phyloP scores from a whole-genome alignment of 2,329 filamentous ascomycete species.

The Monilinia polystroma region DNA sequence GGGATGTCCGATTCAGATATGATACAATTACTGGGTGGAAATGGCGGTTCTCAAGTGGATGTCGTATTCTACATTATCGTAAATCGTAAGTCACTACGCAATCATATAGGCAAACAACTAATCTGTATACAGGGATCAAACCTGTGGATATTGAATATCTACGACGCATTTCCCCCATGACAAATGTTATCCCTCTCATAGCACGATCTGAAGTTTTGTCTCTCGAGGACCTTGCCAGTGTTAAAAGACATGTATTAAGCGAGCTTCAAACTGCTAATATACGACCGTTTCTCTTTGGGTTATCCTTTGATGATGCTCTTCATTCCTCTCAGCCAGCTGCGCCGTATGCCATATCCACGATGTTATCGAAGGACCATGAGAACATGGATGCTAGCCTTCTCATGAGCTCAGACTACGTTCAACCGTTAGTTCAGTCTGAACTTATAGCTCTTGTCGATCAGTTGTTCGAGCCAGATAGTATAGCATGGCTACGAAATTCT shows the following conservation, averaged over 20 bases:
- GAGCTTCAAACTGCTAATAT: slow-evolving; percentile 59
- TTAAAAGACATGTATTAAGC: slow-evolving; percentile 59
- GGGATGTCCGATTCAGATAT: slow-evolving; percentile 71
- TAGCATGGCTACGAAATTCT: slow-evolving; percentile 77
- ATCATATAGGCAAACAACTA: slow-evolving; percentile 28
- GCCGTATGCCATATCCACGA: slow-evolving; percentile 77
- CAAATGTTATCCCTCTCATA: slow-evolving; percentile 83
- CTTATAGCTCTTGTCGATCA: slow-evolving; percentile 66
- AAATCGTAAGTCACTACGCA: slow-evolving; percentile 54
- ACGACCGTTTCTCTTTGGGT: slow-evolving; percentile 63
- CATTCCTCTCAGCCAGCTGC: slow-evolving; percentile 40
- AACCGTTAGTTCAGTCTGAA: slow-evolving; percentile 76
- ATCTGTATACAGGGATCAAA: slow-evolving; percentile 50
- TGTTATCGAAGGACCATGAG: slow-evolving; percentile 68
- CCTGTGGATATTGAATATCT: slow-evolving; percentile 70
- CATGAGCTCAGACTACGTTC: slow-evolving; percentile 88
- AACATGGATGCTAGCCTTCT: slow-evolving; percentile 89
- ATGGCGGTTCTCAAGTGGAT: slow-evolving; percentile 81
- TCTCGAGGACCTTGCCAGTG: slow-evolving; percentile 52
- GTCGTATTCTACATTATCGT: slow-evolving; percentile 79
- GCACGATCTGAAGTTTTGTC: slow-evolving; percentile 72
- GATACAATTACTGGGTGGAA: slow-evolving; percentile 73
- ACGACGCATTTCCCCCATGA: slow-evolving; percentile 65
- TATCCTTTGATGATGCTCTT: slow-evolving; percentile 29
- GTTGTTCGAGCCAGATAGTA: slow-evolving; percentile 74